Conservation (phyloP, 805 yeast genomes). For the Lipomyces yamanashiensis region DNA sequence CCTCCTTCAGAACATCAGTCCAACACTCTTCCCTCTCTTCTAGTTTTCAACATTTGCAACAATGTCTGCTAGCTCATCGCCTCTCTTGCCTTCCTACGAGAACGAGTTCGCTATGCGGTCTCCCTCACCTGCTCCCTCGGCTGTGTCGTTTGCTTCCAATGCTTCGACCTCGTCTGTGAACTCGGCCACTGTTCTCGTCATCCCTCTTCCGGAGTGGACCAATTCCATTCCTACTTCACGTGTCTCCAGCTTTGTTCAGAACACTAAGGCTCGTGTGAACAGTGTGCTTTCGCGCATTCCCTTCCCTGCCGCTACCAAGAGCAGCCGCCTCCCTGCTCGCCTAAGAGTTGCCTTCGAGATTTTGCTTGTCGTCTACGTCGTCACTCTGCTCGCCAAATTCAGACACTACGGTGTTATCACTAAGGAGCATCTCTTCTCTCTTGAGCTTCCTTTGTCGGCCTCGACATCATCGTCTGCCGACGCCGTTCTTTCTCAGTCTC, state of each 20-base stretch:
- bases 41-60: neutral
- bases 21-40: too few species aligned
- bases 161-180: neutral
- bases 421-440: constrained; percentile 13
- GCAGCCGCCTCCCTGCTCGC: neutral
- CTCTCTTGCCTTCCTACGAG: constrained; percentile 8
- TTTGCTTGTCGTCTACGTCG: constrained; percentile 17
- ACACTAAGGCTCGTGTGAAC: neutral
- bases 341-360: constrained; percentile 12
- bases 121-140: constrained; percentile 13
- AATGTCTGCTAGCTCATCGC: constrained; percentile 19
- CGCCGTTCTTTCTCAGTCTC: neutral
- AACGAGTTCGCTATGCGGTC: neutral
- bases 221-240: neutral
- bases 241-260: neutral
- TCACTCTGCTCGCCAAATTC: constrained; percentile 20
- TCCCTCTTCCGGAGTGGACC: constrained; percentile 10
- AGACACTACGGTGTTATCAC: constrained; percentile 19
- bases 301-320: neutral
- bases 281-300: neutral
- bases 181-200: neutral
- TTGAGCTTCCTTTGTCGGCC: constrained; percentile 12
- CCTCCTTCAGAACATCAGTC: too few species aligned
- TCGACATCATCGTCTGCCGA: neutral
- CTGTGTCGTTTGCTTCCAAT: neutral